Evolutionary conservation across 805 yeast species (phyloP).

Genomic region (Starmerella bombi): DNA sequence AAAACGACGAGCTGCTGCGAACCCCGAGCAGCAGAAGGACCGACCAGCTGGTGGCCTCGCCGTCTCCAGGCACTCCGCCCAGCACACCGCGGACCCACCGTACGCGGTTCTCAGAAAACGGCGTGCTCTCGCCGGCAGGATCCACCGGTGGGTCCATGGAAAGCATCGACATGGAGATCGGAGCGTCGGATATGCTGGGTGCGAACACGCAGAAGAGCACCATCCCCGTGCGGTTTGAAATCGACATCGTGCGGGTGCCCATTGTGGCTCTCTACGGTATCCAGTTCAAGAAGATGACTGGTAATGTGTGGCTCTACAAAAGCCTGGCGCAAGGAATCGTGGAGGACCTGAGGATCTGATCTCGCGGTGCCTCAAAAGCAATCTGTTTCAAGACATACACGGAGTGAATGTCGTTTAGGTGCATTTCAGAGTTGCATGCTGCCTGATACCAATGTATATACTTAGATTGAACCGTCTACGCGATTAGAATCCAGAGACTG

Average conservation of each 20-base stretch:
- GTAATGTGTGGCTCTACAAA: slow-evolving; percentile 92
- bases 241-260: slow-evolving; percentile 84
- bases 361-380: not conserved
- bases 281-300: slow-evolving; percentile 83
- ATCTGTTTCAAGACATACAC: no score
- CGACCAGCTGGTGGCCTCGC: slow-evolving; percentile 6
- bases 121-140: slow-evolving; percentile 12
- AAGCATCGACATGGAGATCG: slow-evolving; percentile 25
- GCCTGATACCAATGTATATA: no score
- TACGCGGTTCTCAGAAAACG: slow-evolving; percentile 15
- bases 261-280: slow-evolving; percentile 83
- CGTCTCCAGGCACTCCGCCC: slow-evolving; percentile 16
- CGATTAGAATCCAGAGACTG: no score
- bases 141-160: slow-evolving; percentile 20
- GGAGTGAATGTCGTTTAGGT: no score
- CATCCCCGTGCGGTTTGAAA: slow-evolving; percentile 74
- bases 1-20: not conserved
- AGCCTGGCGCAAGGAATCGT: slow-evolving; percentile 76
- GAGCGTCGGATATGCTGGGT: slow-evolving; percentile 31
- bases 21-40: slow-evolving; percentile 3
- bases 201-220: slow-evolving; percentile 15
- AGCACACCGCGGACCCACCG: slow-evolving; percentile 11
- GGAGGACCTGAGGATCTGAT: slow-evolving; percentile 50
- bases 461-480: no score
- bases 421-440: no score